A percentile compares a stretch with the other conserved stretches of the same genome.
Evolutionary conservation across 306 rosid genomes (phyloP).

Genomic region (Pueraria montana): DNA sequence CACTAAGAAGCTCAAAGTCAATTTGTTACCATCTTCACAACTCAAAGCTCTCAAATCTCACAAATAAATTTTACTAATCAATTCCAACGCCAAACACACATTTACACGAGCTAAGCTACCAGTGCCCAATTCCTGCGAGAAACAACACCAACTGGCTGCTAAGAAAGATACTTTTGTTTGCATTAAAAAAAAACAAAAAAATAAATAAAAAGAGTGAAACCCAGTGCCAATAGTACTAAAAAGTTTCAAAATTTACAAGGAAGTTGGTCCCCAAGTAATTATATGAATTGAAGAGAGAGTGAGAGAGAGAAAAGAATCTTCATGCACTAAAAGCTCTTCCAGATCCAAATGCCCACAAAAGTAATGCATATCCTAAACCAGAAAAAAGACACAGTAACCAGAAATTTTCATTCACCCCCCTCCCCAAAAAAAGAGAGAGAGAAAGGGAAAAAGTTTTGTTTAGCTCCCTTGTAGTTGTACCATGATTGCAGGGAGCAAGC

Average conservation of each 20-base stretch:
- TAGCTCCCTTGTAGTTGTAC: slow-evolving; percentile 30
- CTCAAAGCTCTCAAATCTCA: slow-evolving; percentile 40
- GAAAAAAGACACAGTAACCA: slow-evolving; percentile 37
- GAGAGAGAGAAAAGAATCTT: slow-evolving; percentile 41
- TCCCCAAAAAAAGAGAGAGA: background rate
- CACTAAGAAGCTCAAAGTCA: slow-evolving; percentile 46
- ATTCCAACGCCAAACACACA: slow-evolving; percentile 10
- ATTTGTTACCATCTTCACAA: slow-evolving; percentile 34
- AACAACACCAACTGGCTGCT: slow-evolving; percentile 41
- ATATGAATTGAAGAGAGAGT: slow-evolving; percentile 24
- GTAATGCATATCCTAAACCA: slow-evolving; percentile 41
- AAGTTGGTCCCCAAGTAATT: slow-evolving; percentile 53
- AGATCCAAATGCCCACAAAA: slow-evolving; percentile 63
- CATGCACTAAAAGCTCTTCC: slow-evolving; percentile 45
- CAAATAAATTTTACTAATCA: slow-evolving; percentile 14
- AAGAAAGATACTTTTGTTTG: slow-evolving; percentile 39
- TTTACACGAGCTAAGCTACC: slow-evolving; percentile 12
- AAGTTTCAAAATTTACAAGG: slow-evolving; percentile 35
- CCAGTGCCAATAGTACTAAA: slow-evolving; percentile 16
- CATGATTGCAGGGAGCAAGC: slow-evolving; percentile 46
- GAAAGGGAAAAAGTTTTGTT: background rate
- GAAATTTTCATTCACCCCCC: slow-evolving; percentile 18
- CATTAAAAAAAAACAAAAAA: background rate
- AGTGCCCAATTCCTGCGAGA: slow-evolving; percentile 45
- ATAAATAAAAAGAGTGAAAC: background rate